Evolutionary conservation across 352 stramenopile genomes (phyloP).

Genomic region (Elongisporangium anandrum): DNA sequence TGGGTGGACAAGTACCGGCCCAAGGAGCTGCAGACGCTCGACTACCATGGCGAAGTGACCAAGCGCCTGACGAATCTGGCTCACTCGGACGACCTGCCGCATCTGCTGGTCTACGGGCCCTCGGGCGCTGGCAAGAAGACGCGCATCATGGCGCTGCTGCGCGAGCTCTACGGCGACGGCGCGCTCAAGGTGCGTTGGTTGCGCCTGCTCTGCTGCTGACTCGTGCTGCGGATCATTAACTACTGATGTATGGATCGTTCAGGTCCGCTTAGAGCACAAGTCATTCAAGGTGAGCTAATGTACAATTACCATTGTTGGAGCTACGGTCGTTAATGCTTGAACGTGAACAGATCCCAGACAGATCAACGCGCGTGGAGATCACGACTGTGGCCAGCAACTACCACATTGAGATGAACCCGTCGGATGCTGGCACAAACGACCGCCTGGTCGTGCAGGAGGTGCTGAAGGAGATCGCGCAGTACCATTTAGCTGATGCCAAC

Average conservation of each 20-base stretch:
- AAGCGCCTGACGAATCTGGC: slow-evolving; percentile 83
- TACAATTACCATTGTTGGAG: neutral
- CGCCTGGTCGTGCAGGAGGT: slow-evolving; percentile 98
- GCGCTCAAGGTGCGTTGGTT: slow-evolving; percentile 73
- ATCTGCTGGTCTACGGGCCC: slow-evolving; percentile 98
- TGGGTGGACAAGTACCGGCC: slow-evolving; percentile 99
- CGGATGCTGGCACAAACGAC: slow-evolving; percentile 96
- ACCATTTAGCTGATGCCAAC: slow-evolving; percentile 75
- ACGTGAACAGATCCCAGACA: slow-evolving; percentile 30
- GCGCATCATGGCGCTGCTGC: slow-evolving; percentile 94
- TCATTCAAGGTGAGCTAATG: slow-evolving; percentile 84
- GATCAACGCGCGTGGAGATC: slow-evolving; percentile 94
- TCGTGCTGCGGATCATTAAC: neutral
- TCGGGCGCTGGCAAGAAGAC: slow-evolving; percentile 98
- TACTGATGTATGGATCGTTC: slow-evolving; percentile 3
- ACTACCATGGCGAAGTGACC: slow-evolving; percentile 95
- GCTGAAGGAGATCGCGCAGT: slow-evolving; percentile 99
- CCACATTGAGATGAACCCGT: slow-evolving; percentile 99
- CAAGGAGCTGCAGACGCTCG: slow-evolving; percentile 85
- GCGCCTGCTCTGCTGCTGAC: too few species aligned
- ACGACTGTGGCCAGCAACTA: slow-evolving; percentile 98
- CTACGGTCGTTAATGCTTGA: neutral
- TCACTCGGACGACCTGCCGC: slow-evolving; percentile 84
- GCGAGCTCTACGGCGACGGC: slow-evolving; percentile 93
- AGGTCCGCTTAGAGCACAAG: slow-evolving; percentile 81